A percentile compares a stretch with the other conserved stretches of the same genome.
Conservation (phyloP, 108 stramenopile genomes). For the Mediolabrus comicus region DNA sequence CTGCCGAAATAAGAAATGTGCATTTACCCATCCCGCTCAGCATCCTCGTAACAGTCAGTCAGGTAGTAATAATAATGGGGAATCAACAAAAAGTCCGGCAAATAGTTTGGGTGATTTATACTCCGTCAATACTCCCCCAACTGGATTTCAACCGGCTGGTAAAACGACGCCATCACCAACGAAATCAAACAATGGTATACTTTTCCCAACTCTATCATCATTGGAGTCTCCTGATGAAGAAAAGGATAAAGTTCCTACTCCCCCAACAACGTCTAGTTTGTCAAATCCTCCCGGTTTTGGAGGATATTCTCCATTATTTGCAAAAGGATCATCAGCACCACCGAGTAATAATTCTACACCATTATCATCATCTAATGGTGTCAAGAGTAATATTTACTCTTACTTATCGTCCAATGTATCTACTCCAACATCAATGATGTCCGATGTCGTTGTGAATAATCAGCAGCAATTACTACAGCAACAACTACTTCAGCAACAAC, state of each 20-base stretch:
- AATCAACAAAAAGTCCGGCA: background rate
- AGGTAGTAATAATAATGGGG: background rate
- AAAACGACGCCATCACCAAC: background rate
- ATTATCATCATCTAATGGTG: background rate
- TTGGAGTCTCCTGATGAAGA: no score
- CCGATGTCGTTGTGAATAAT: background rate
- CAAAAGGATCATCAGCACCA: background rate
- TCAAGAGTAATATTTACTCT: background rate
- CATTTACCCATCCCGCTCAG: background rate
- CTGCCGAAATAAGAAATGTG: conserved; percentile 14
- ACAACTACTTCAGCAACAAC: no score
- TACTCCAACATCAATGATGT: background rate
- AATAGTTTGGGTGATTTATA: background rate
- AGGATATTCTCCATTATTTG: background rate
- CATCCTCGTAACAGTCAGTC: background rate
- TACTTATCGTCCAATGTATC: background rate
- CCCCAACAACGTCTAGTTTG: background rate
- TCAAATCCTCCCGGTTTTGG: background rate
- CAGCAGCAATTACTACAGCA: no score
- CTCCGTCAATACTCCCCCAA: background rate
- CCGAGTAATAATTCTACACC: background rate
- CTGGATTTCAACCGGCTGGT: background rate
- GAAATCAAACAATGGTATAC: background rate
- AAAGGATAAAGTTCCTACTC: background rate
- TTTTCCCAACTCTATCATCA: background rate